Evolutionary conservation across 106 monocot genomes (phyloP).

Genomic region (Dactylorhiza incarnata): DNA sequence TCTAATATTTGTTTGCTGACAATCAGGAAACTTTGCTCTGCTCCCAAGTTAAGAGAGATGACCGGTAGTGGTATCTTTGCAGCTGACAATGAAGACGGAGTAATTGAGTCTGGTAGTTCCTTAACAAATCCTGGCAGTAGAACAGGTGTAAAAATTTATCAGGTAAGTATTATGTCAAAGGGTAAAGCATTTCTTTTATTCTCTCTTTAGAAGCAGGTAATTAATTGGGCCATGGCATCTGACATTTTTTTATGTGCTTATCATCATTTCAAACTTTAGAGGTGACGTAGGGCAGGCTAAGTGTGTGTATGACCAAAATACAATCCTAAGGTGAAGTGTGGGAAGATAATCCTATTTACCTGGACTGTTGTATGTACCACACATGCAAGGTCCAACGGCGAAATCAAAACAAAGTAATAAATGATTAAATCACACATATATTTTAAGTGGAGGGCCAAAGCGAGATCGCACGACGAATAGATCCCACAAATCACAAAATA

Average conservation of each 20-base stretch:
- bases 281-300: background rate
- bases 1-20: slow-evolving; percentile 8
- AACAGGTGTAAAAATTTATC: slow-evolving; percentile 33
- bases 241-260: background rate
- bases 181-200: background rate
- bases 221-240: background rate
- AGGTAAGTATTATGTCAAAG: slow-evolving; percentile 21
- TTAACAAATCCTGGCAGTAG: slow-evolving; percentile 33
- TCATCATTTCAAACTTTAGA: background rate
- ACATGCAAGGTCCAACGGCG: no score
- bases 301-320: no score
- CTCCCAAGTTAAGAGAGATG: slow-evolving; percentile 77
- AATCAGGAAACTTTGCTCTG: slow-evolving; percentile 75
- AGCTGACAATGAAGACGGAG: slow-evolving; percentile 35
- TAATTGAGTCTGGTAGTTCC: slow-evolving; percentile 32
- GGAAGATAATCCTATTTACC: no score
- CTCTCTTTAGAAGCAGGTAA: background rate
- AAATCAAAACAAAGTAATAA: no score
- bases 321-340: no score
- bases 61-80: slow-evolving; percentile 86
- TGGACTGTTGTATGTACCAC: no score
- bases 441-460: no score
- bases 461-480: no score
- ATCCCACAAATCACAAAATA: no score
- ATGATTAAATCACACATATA: no score